These are phyloP conservation scores for Pulicaria dysenterica DNA, from an alignment of 129 eudicot genomes.

Conservation along the genomic window DNA sequence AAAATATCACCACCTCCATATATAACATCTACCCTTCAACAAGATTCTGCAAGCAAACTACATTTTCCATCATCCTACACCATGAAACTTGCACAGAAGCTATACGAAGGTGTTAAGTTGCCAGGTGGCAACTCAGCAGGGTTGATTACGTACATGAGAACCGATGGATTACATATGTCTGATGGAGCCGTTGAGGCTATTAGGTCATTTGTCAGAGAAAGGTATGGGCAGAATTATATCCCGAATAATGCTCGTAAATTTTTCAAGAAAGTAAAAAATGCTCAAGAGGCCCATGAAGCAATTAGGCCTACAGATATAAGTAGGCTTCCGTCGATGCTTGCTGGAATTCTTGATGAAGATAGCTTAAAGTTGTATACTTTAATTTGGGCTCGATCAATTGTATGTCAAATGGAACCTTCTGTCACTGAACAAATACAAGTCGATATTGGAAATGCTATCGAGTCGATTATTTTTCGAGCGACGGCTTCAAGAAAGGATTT, in stretches of 20 bases:
- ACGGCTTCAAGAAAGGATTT: conserved; percentile 62
- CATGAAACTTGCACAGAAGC: conserved; percentile 90
- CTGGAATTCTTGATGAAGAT: conserved; percentile 75
- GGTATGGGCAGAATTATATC: conserved; percentile 60
- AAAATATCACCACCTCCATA: conserved; percentile 78
- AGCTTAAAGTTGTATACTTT: conserved; percentile 74
- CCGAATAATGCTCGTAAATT: conserved; percentile 59
- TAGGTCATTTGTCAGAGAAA: conserved; percentile 55
- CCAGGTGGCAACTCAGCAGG: conserved; percentile 77
- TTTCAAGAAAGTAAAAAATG: conserved; percentile 83
- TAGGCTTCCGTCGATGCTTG: conserved; percentile 74
- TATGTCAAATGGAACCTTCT: conserved; percentile 94
- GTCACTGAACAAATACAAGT: conserved; percentile 62
- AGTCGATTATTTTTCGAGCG: conserved; percentile 64
- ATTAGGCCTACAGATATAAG: conserved; percentile 85
- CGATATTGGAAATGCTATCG: conserved; percentile 58
- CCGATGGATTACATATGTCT: conserved; percentile 92
- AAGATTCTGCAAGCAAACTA: conserved; percentile 92
- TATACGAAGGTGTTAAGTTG: conserved; percentile 80
- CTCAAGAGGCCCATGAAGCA: conserved; percentile 99
- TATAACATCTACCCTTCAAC: conserved; percentile 93
- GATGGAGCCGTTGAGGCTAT: conserved; percentile 75
- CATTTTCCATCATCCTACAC: conserved; percentile 71
- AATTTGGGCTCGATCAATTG: conserved; percentile 90
- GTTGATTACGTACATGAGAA: conserved; percentile 88